Percentiles rank a stretch among this genome's conserved stretches.
Conservation (phyloP, 2,329 filamentous ascomycete species). For the Aureobasidium sp. region DNA sequence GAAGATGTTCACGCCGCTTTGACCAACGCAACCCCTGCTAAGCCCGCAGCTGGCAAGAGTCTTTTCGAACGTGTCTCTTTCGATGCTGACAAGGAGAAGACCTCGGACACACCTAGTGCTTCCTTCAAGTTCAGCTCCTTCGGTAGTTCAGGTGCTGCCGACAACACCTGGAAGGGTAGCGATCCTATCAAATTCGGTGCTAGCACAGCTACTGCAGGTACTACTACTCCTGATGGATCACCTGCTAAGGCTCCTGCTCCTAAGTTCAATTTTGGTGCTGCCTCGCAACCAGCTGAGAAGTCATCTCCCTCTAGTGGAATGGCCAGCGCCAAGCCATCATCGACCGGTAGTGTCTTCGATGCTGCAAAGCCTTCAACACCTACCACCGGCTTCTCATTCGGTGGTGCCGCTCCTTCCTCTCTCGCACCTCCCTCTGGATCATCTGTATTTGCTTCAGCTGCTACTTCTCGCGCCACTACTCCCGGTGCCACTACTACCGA, state of each 20-base stretch:
- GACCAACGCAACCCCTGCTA: conserved; percentile 10
- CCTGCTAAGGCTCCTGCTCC: conserved; percentile 20
- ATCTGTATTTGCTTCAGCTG: conserved; percentile 31
- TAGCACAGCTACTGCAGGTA: conserved; percentile 21
- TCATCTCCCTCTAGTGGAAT: neutral
- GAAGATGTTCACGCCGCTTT: conserved; percentile 15
- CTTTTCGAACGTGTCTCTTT: conserved; percentile 19
- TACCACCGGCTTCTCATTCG: conserved; percentile 34
- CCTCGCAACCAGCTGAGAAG: neutral
- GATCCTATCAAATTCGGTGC: conserved; percentile 43
- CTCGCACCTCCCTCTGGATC: conserved; percentile 25
- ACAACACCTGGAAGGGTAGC: conserved; percentile 43
- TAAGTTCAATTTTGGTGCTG: conserved; percentile 16
- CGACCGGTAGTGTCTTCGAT: conserved; percentile 20
- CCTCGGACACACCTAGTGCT: neutral
- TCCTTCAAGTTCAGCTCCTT: conserved; percentile 16
- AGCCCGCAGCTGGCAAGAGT: conserved; percentile 16
- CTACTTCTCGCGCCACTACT: conserved; percentile 39
- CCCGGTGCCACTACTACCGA: conserved; percentile 39
- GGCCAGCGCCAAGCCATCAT: conserved; percentile 13
- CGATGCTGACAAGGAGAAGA: neutral
- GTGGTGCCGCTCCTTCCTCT: conserved; percentile 22
- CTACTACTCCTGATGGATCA: conserved; percentile 20
- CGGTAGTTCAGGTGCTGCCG: conserved; percentile 21
- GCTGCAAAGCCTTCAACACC: conserved; percentile 19